Evolutionary conservation across 2,329 filamentous ascomycete species (phyloP), one percentile per base, ranked within the genome.

Genomic region (Leptographium radiaticola): DNA sequence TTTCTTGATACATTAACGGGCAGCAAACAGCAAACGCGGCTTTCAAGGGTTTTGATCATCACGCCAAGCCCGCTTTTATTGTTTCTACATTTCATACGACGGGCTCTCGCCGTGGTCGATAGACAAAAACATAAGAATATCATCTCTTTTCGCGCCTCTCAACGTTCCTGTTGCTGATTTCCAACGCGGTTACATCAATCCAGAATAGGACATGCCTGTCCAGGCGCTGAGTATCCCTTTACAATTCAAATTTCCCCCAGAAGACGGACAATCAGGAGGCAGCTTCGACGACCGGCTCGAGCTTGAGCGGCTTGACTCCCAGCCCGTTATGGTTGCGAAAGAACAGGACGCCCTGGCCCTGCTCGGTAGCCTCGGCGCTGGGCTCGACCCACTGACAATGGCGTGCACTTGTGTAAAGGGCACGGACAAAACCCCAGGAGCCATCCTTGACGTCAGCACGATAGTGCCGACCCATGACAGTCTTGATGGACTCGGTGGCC

Each of bases 341-440:
- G 80, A 98, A 96, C 53, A 95, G 71, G 34, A 98, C 84, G 58
- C 86, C 83, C 74, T 89, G 86, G 67, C 83, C 84, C 63, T 90
- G 84, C 38, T 89, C 91, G 66, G 82, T 71, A 51, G 89, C 87
- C 53, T 81, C 88, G 63, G 82, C 86, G 65, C 82, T 89, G 54
- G 90, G 89, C 82, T 98, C 93, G 59, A 98, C 90, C 88, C 89
- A 98, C 70, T 97, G 89, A 80, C 93, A 98, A 81, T 79, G 82
- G 58, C 93, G 83, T 45, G 87, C 82, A 63, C 80, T 87, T 61
- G 73, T 85, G 80, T 83, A 98, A 67, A 98, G 72, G 62, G 87
- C 82, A 68, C 78, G 79, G 65, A 98, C 67, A 79, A 98, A 98
- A 49, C 93, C 93, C 45, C 84, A 60, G 40, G 86, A 72, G 48